Evolutionary conservation across 2,329 filamentous ascomycete species (phyloP).

Genomic region (Arthrinium phaeospermum): DNA sequence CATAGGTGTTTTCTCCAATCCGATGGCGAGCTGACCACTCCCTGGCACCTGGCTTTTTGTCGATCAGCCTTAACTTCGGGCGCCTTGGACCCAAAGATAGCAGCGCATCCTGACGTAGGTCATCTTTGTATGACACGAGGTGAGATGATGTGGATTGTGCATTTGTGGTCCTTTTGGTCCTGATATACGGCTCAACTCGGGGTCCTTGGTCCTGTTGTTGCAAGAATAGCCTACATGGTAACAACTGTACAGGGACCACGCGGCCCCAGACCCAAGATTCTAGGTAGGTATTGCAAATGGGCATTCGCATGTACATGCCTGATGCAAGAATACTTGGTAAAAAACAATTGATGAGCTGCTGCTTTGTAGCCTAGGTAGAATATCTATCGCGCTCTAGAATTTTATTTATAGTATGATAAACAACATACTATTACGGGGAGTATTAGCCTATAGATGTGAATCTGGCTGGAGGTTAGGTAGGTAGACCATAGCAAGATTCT

Average conservation of each 20-base stretch:
- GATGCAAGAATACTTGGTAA: neutral
- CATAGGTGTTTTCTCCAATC: neutral
- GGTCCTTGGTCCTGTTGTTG: neutral
- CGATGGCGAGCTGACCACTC: neutral
- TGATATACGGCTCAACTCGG: neutral
- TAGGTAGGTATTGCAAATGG: neutral
- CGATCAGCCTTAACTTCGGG: conserved; percentile 8
- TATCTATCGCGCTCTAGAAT: neutral
- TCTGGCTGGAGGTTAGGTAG: neutral
- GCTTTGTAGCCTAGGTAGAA: neutral
- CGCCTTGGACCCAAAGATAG: conserved; percentile 3
- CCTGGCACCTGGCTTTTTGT: neutral
- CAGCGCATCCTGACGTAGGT: neutral
- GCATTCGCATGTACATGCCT: neutral
- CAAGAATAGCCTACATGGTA: neutral
- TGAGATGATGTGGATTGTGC: neutral
- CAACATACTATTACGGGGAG: neutral
- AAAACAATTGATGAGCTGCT: neutral
- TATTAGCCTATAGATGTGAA: neutral
- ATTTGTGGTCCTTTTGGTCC: neutral
- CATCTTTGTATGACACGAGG: neutral
- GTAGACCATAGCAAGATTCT: neutral
- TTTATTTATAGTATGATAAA: neutral
- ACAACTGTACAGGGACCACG: neutral
- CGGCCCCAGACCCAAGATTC: neutral